phyloP scores from a whole-genome alignment of 2,329 filamentous ascomycete genomes.

The Xylariales sp. region DNA sequence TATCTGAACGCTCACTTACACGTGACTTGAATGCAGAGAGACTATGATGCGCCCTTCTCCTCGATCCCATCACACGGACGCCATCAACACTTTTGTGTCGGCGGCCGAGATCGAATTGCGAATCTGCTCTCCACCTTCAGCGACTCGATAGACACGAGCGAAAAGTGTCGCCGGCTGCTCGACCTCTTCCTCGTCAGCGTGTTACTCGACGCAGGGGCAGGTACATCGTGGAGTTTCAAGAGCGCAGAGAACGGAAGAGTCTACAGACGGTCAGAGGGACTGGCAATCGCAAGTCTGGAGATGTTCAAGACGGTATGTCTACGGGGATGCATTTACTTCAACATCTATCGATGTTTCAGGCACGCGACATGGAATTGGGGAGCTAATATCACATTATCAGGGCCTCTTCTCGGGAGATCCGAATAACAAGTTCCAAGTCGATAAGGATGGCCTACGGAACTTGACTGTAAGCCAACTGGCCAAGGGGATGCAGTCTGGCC shows the following conservation, averaged over 20 bases:
- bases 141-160: slow-evolving; percentile 62
- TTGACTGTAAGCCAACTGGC: slow-evolving; percentile 72
- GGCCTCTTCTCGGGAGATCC: slow-evolving; percentile 83
- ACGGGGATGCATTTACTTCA: no score
- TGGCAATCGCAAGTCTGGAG: slow-evolving; percentile 63
- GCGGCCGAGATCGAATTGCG: slow-evolving; percentile 61
- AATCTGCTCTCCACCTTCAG: slow-evolving; percentile 27
- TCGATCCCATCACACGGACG: slow-evolving; percentile 80
- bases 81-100: slow-evolving; percentile 82
- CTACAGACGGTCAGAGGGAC: slow-evolving; percentile 17
- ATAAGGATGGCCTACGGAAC: slow-evolving; percentile 71
- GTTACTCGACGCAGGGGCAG: slow-evolving; percentile 81
- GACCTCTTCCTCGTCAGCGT: slow-evolving; percentile 78
- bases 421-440: slow-evolving; percentile 81
- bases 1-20: no score
- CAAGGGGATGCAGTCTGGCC: slow-evolving; percentile 77
- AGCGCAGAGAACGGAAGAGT: slow-evolving; percentile 46
- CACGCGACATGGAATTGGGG: no score
- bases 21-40: slow-evolving; percentile 31
- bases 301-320: slow-evolving; percentile 76
- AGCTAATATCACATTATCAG: no score
- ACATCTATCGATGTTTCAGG: no score
- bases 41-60: slow-evolving; percentile 36
- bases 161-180: slow-evolving; percentile 69
- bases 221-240: slow-evolving; percentile 87